Base-by-base conservation (phyloP, 2,329 filamentous ascomycete genomes). In the Aspergillus ochraceoroseus region DNA sequence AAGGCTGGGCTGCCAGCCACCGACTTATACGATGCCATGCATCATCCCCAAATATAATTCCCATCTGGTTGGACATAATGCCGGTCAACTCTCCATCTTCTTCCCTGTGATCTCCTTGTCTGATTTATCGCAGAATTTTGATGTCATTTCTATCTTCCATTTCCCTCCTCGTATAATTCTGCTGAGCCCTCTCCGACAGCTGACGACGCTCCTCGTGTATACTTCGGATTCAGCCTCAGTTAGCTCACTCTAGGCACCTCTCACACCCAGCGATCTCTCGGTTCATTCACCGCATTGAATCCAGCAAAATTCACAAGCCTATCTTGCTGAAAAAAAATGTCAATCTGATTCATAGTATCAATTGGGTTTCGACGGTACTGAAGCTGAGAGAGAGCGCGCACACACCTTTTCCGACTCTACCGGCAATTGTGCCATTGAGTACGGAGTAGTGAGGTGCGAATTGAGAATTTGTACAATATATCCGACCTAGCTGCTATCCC, bases 1-100 rank as follows among this genome's bases (percentile, higher is more conserved):
- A 31, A 38, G 46, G 43, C 38, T 43, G 36, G 31, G 40, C 34
- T 41, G 34, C 47, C 50, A 53, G 50, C 50, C 50, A 53, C 50
- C 47, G 33, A 39, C 39, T 44, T 38, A n/a, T n/a, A 44, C 39
- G 34, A 40, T 43, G 28, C 38, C 31, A 29, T 31, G 12, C 38
- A 38, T 45, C 45, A 42, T 43, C 25, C 28, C n/a, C 31, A 39
- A 32, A 43, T 43, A 43, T 22, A 43, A 45, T 38, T 39, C 27
- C 31, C 39, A 39, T 37, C 19, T 20, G 30, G 37, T 45, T 41
- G 38, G 43, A 33, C 43, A 38, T 19, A 13, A 14, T 17, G 29
- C 32, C 34, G 26, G 23, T 19, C 25, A 27, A 26, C 7, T 31
- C 32, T 33, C n/a, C 19, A 14, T 39, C 22, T 18, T 39, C n/a